Evolutionary conservation across 2,329 filamentous ascomycete genomes (phyloP).

Genomic region (Karstenula rhodostoma): DNA sequence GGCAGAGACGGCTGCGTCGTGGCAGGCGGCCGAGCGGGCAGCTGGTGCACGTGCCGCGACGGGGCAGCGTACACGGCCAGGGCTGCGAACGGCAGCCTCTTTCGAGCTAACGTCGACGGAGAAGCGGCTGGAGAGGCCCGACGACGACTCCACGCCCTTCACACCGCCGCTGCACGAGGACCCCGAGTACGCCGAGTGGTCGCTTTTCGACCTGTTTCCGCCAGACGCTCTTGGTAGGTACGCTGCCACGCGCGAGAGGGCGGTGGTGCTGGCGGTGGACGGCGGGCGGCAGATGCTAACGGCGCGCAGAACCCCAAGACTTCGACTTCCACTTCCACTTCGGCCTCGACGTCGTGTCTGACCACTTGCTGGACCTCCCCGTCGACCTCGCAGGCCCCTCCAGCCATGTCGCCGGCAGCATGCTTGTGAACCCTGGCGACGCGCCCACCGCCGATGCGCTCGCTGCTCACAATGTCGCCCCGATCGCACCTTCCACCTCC

Average conservation of each 20-base stretch:
- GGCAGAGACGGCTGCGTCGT: neutral
- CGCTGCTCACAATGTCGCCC: conserved; percentile 34
- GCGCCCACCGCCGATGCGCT: conserved; percentile 18
- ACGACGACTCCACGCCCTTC: neutral
- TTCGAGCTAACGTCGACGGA: neutral
- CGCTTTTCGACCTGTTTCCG: neutral
- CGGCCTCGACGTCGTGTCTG: too few relatives aligned
- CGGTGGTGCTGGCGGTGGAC: conserved; percentile 5
- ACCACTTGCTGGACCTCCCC: neutral
- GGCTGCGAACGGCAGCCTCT: conserved; percentile 10
- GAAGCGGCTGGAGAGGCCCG: neutral
- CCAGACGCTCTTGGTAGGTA: conserved; percentile 6
- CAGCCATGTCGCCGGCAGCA: conserved; percentile 43
- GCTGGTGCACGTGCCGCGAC: conserved; percentile 22
- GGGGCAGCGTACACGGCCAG: neutral
- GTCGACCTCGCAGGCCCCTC: conserved; percentile 13
- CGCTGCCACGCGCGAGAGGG: conserved; percentile 1
- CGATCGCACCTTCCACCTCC: conserved; percentile 27
- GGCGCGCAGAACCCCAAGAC: conserved; percentile 25
- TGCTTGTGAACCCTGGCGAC: conserved; percentile 38
- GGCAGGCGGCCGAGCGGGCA: conserved; percentile 5
- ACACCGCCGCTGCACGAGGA: neutral
- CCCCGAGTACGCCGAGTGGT: neutral
- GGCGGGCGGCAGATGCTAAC: conserved; percentile 25
- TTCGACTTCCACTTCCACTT: neutral